Conservation (phyloP, 768 basidiomycete species). For the Russula abietina region DNA sequence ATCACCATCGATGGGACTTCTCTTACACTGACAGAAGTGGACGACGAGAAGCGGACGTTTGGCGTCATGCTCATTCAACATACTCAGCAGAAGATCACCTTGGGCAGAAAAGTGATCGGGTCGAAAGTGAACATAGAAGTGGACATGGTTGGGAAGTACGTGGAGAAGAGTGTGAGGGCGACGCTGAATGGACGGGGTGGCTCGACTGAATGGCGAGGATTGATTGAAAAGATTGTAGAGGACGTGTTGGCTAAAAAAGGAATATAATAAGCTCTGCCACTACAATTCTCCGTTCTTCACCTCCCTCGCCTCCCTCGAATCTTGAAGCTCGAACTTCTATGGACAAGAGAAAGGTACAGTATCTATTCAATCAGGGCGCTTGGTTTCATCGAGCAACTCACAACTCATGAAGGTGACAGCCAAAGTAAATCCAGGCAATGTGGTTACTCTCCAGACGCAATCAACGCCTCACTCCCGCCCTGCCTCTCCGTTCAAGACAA, state of each 20-base stretch:
- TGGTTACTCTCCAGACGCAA: conserved; percentile 25
- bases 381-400: not conserved
- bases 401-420: conserved; percentile 44
- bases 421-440: conserved; percentile 39
- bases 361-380: not conserved
- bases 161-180: conserved; percentile 73
- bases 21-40: conserved; percentile 79
- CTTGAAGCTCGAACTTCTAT: conserved; percentile 2
- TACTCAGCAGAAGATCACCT: conserved; percentile 82
- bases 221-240: conserved; percentile 57
- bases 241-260: conserved; percentile 46
- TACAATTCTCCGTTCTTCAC: not conserved
- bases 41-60: conserved; percentile 57
- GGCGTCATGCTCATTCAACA: conserved; percentile 94
- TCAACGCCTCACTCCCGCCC: conserved; percentile 38
- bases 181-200: conserved; percentile 53
- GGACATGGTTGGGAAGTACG: conserved; percentile 91
- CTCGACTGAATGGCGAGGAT: conserved; percentile 34
- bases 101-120: conserved; percentile 68
- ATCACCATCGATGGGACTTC: conserved; percentile 92
- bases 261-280: conserved; percentile 19
- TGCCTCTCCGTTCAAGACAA: conserved; percentile 43
- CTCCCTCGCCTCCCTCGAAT: not conserved
- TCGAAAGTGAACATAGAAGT: conserved; percentile 91
- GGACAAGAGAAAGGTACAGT: conserved; percentile 26